These are phyloP conservation scores for Magnusiomyces fungicola DNA, from an alignment of 1,139 yeast species.

Conservation along the genomic window DNA sequence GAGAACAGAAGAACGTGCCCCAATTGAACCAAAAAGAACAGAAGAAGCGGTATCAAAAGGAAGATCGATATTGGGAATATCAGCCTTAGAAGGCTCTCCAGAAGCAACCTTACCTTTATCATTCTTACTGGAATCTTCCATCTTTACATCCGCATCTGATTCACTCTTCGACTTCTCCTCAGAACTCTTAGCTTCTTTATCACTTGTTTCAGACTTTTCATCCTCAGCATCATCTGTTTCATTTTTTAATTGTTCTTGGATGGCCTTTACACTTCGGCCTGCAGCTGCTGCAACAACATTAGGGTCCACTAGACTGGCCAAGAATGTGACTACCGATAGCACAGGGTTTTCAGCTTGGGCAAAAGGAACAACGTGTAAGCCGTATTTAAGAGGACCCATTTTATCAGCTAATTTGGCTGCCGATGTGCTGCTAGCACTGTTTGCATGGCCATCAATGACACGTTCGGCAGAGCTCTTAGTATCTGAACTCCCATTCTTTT, in stretches of 20 bases:
- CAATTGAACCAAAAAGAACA: constrained; percentile 41
- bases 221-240: constrained; percentile 20
- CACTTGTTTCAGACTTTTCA: constrained; percentile 13
- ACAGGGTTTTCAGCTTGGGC: constrained; percentile 88
- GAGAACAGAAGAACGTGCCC: constrained; percentile 77
- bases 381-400: constrained; percentile 71
- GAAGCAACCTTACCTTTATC: background rate
- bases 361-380: constrained; percentile 70
- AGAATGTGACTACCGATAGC: constrained; percentile 77
- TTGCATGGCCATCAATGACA: background rate
- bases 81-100: background rate
- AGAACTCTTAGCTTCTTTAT: constrained; percentile 12
- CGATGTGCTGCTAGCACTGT: background rate
- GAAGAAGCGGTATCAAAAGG: constrained; percentile 23
- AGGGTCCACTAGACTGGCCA: constrained; percentile 83
- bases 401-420: constrained; percentile 26
- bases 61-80: background rate
- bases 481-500: constrained; percentile 27
- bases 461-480: background rate
- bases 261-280: constrained; percentile 35
- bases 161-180: constrained; percentile 10
- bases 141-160: constrained; percentile 12
- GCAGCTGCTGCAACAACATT: constrained; percentile 78
- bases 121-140: no score
- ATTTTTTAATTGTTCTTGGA: constrained; percentile 39